Percentiles rank a stretch among this genome's conserved stretches.
phyloP scores from a whole-genome alignment of 176 grass and related monocot species.

The Aechmea fasciata region DNA sequence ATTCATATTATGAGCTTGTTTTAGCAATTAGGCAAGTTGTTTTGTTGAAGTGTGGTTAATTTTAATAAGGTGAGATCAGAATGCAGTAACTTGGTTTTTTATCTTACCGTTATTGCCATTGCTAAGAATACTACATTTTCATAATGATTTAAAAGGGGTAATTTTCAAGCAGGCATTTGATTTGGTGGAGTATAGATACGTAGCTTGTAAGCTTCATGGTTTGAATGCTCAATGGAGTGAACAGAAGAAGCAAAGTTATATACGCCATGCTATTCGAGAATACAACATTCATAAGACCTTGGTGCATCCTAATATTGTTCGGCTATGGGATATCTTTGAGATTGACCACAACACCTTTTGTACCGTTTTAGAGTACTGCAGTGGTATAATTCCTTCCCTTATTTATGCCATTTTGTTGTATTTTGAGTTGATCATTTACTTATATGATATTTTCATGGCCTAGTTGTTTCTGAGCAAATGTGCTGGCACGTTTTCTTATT shows the following conservation, averaged over 20 bases:
- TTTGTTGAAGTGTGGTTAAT: background rate
- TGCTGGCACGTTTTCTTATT: too few species aligned
- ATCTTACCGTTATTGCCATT: slow-evolving; percentile 13
- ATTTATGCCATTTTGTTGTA: background rate
- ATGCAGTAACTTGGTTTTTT: background rate
- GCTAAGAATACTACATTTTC: background rate
- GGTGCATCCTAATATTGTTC: slow-evolving; percentile 93
- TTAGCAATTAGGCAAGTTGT: background rate
- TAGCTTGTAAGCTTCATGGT: slow-evolving; percentile 98
- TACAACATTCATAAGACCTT: slow-evolving; percentile 99
- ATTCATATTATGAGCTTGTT: background rate
- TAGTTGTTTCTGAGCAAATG: too few species aligned
- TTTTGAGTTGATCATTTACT: background rate
- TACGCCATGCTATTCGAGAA: slow-evolving; percentile 95
- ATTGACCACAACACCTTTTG: slow-evolving; percentile 98
- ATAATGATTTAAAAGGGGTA: slow-evolving; percentile 14
- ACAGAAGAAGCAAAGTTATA: slow-evolving; percentile 98
- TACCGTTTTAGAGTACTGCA: slow-evolving; percentile 94
- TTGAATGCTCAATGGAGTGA: slow-evolving; percentile 95
- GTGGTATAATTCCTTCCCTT: slow-evolving; percentile 49
- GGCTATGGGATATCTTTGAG: slow-evolving; percentile 98
- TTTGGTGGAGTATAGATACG: slow-evolving; percentile 91
- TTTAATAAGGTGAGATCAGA: background rate
- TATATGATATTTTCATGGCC: background rate
- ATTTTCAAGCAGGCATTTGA: slow-evolving; percentile 78